Conservation (phyloP, 75 land plant species). For the Pinus tabuliformis region DNA sequence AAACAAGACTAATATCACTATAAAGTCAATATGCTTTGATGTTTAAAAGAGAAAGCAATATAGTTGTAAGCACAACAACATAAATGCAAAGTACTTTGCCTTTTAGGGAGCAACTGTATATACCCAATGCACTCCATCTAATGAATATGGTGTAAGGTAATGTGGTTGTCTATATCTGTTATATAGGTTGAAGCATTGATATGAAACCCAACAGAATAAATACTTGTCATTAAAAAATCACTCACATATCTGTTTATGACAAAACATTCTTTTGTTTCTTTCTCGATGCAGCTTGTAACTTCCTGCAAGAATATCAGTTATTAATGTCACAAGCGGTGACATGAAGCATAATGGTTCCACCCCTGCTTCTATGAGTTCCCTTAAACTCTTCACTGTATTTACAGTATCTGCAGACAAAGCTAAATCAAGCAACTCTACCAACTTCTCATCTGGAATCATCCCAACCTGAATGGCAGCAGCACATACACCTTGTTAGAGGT, state of each 20-base stretch:
- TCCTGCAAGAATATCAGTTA: conserved; percentile 96
- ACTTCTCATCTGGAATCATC: conserved; percentile 74
- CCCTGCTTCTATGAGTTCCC: conserved; percentile 85
- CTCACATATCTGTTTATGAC: conserved; percentile 70
- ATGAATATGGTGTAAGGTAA: neutral
- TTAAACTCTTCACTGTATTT: conserved; percentile 75
- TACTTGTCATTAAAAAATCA: neutral
- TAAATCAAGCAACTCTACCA: conserved; percentile 90
- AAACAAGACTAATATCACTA: neutral
- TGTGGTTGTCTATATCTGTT: neutral
- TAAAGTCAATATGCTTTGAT: neutral
- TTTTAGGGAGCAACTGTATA: neutral
- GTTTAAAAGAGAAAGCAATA: neutral
- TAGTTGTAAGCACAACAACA: neutral
- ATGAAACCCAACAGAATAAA: neutral
- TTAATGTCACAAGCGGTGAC: conserved; percentile 89
- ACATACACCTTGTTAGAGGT: neutral
- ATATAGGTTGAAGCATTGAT: neutral
- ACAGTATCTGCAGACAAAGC: conserved; percentile 94
- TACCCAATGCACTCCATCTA: neutral
- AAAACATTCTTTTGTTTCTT: conserved; percentile 61
- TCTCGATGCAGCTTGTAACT: conserved; percentile 55
- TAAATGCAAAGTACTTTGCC: neutral
- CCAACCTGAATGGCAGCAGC: conserved; percentile 56
- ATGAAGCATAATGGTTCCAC: conserved; percentile 89